Percentiles rank a stretch among this genome's conserved stretches.
Conservation (phyloP, 768 basidiomycete genomes). For the Kwoniella pini region DNA sequence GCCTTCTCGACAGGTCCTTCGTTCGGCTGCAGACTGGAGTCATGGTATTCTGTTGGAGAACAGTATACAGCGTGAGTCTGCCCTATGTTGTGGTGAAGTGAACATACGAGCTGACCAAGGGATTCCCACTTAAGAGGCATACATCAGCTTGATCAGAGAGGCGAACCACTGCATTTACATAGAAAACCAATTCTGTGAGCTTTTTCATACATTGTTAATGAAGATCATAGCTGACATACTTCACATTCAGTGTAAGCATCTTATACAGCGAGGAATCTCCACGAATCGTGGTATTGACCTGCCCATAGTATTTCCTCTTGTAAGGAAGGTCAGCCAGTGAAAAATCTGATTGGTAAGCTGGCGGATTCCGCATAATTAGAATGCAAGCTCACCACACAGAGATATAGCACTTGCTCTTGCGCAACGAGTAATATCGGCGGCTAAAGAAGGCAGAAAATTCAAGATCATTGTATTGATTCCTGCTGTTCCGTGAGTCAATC, state of each 20-base stretch:
- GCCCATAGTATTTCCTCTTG: slow-evolving; percentile 74
- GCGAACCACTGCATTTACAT: slow-evolving; percentile 90
- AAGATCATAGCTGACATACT: slow-evolving; percentile 22
- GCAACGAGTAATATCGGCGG: slow-evolving; percentile 81
- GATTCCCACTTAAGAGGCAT: slow-evolving; percentile 62
- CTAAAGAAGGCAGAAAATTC: slow-evolving; percentile 69
- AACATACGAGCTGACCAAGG: neutral
- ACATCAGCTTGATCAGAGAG: slow-evolving; percentile 68
- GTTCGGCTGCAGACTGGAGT: slow-evolving; percentile 90
- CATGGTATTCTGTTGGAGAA: slow-evolving; percentile 86
- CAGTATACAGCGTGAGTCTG: slow-evolving; percentile 68
- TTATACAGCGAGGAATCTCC: too few relatives aligned
- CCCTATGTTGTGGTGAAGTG: neutral
- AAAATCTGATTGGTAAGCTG: slow-evolving; percentile 69
- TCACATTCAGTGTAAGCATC: slow-evolving; percentile 27
- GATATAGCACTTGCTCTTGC: slow-evolving; percentile 67
- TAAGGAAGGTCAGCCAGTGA: slow-evolving; percentile 64
- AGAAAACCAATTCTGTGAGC: slow-evolving; percentile 59
- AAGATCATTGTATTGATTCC: slow-evolving; percentile 86
- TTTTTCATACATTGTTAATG: too few relatives aligned
- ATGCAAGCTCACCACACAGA: neutral
- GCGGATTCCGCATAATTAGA: neutral
- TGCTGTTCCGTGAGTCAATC: slow-evolving; percentile 66
- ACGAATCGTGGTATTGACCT: too few relatives aligned
- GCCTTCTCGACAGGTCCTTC: slow-evolving; percentile 65